Percentiles rank a stretch among this genome's conserved stretches.
Evolutionary conservation across 257 asterid genomes (phyloP).

Genomic region (Nyctanthes arbortristis): DNA sequence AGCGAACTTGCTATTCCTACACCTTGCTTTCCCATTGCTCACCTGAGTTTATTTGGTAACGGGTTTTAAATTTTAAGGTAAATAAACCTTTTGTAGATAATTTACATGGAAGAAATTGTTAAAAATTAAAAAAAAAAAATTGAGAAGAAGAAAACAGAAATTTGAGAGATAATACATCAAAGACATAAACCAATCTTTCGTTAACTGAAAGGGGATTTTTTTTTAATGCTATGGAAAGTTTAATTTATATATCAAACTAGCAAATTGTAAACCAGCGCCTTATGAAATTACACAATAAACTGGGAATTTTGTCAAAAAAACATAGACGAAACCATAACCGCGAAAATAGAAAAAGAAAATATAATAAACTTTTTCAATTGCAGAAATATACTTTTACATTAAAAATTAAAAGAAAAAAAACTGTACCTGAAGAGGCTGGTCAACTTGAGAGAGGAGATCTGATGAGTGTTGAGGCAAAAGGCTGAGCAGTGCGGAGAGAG

Average conservation of each 20-base stretch:
- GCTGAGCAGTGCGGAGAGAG: slow-evolving; percentile 81
- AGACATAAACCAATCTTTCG: not conserved
- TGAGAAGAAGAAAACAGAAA: not conserved
- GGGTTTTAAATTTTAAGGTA: too few relatives aligned
- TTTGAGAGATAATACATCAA: not conserved
- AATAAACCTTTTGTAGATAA: not conserved
- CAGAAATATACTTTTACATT: not conserved
- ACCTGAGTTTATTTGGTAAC: too few relatives aligned
- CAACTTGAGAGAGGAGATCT: slow-evolving; percentile 97
- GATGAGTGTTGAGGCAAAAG: slow-evolving; percentile 91
- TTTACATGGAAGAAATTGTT: not conserved
- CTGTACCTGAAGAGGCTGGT: slow-evolving; percentile 93
- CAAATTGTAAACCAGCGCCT: not conserved
- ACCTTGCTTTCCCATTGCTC: too few relatives aligned
- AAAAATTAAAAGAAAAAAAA: not conserved
- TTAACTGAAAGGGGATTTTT: not conserved
- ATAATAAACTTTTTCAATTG: not conserved
- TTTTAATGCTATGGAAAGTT: too few relatives aligned
- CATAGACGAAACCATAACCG: not conserved
- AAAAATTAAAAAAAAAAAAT: not conserved
- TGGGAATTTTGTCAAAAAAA: slow-evolving; percentile 5
- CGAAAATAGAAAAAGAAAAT: not conserved
- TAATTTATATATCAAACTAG: too few relatives aligned
- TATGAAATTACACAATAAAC: not conserved
- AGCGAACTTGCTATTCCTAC: too few relatives aligned